Conservation (phyloP, 106 monocot genomes). For the Agapanthus africanus region DNA sequence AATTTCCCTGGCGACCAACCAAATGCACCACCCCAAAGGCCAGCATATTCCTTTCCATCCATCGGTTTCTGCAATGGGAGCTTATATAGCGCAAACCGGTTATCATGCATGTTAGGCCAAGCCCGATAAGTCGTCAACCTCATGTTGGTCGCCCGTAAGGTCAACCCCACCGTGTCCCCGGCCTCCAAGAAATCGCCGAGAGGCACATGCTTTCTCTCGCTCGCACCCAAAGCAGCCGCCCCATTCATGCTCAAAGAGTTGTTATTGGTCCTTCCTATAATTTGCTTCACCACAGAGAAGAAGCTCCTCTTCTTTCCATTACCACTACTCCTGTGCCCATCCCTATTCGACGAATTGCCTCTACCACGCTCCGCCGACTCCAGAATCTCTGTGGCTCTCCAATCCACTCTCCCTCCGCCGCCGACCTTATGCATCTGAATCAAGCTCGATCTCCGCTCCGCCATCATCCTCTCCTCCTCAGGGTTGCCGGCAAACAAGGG, state of each 20-base stretch:
- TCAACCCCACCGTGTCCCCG: constrained; percentile 43
- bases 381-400: constrained; percentile 3
- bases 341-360: background rate
- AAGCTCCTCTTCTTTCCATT: constrained; percentile 25
- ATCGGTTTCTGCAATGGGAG: constrained; percentile 38
- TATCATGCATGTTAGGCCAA: constrained; percentile 87
- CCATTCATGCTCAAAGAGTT: constrained; percentile 2
- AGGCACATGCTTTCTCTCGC: constrained; percentile 45
- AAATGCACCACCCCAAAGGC: constrained; percentile 83
- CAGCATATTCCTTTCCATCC: constrained; percentile 43
- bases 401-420: constrained; percentile 27
- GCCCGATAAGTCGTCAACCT: constrained; percentile 54
- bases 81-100: constrained; percentile 71
- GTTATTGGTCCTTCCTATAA: constrained; percentile 27
- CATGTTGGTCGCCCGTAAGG: constrained; percentile 43
- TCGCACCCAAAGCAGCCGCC: background rate
- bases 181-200: constrained; percentile 48
- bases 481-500: constrained; percentile 26
- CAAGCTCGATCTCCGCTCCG: constrained; percentile 26
- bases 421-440: constrained; percentile 22
- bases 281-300: constrained; percentile 29
- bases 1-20: constrained; percentile 58
- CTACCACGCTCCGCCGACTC: background rate
- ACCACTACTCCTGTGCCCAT: background rate
- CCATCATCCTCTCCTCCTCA: constrained; percentile 14